Evolutionary conservation across 1,284 basidiomycete species (phyloP).

Genomic region (Pseudozyma pruni): DNA sequence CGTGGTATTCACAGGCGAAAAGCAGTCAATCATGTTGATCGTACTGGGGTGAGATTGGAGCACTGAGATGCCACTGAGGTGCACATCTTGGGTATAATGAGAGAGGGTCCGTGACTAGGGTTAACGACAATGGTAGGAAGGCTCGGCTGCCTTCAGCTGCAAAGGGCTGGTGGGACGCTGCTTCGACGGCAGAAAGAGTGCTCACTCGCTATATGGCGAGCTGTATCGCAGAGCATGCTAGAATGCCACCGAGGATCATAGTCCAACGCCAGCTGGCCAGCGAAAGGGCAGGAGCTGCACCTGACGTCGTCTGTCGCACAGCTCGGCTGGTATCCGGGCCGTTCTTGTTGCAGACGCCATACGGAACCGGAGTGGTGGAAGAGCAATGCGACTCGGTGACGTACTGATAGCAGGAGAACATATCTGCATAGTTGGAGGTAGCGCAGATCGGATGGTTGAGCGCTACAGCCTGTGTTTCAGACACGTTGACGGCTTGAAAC

Average conservation of each 20-base stretch:
- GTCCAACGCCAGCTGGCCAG: constrained; percentile 19
- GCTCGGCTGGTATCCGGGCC: constrained; percentile 42
- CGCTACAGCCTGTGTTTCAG: constrained; percentile 28
- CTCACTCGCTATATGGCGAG: constrained; percentile 1
- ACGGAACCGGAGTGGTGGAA: constrained; percentile 41
- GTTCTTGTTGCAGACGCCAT: constrained; percentile 44
- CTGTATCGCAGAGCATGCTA: constrained; percentile 31
- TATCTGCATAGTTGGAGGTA: constrained; percentile 52
- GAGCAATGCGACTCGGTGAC: constrained; percentile 48
- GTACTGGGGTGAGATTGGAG: too few species aligned
- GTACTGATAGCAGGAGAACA: constrained; percentile 54
- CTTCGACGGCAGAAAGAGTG: not conserved
- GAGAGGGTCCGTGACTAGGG: not conserved
- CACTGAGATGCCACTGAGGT: not conserved
- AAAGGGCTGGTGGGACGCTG: not conserved
- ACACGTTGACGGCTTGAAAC: constrained; percentile 27
- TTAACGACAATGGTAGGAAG: not conserved
- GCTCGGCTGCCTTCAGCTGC: not conserved
- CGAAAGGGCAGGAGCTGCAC: constrained; percentile 4
- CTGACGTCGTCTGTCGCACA: constrained; percentile 13
- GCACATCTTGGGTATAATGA: constrained; percentile 28
- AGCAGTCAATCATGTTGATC: too few species aligned
- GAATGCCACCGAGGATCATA: constrained; percentile 6
- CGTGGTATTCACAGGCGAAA: too few species aligned
- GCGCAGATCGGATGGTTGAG: constrained; percentile 46